Percentiles rank a stretch among this genome's conserved stretches.
Conservation (phyloP, 164 flowering plant genomes). For the Saururus chinensis region DNA sequence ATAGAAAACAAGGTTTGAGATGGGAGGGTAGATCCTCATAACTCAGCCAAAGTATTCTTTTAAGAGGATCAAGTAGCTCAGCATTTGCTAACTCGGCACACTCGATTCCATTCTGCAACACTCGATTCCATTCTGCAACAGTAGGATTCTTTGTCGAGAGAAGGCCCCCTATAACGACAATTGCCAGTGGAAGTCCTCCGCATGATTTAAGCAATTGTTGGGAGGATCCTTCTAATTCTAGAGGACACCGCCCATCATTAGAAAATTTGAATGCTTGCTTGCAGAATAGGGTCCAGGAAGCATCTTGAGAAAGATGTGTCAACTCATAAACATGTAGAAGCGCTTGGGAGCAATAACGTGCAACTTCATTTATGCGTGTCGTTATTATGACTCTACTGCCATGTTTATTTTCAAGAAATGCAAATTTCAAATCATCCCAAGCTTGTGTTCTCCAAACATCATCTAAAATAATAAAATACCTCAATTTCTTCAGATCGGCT, state of each 20-base stretch:
- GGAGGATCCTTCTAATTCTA: neutral
- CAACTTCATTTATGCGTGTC: conserved; percentile 16
- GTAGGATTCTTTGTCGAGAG: conserved; percentile 1
- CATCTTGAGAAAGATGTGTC: neutral
- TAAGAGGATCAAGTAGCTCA: neutral
- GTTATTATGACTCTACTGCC: conserved; percentile 28
- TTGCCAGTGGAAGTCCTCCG: conserved; percentile 18
- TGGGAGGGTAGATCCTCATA: conserved; percentile 6
- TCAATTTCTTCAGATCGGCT: conserved; percentile 13
- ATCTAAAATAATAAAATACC: conserved; percentile 39
- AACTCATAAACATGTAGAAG: conserved; percentile 1
- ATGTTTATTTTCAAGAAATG: conserved; percentile 12
- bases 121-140: no score
- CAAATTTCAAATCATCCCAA: conserved; percentile 16
- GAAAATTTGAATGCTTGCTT: conserved; percentile 1
- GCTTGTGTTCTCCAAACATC: conserved; percentile 29
- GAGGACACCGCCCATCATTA: neutral
- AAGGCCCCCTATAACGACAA: conserved; percentile 10
- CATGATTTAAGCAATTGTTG: conserved; percentile 9
- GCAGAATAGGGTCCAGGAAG: conserved; percentile 6
- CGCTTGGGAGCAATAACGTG: conserved; percentile 21
- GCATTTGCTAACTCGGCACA: conserved; percentile 6
- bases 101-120: conserved; percentile 11
- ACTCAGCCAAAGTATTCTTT: conserved; percentile 4
- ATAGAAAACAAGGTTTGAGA: conserved; percentile 15